A percentile compares a stretch with the other conserved stretches of the same genome.
phyloP scores from a whole-genome alignment of 164 flowering plant genomes.

The Stephania yunnanensis region DNA sequence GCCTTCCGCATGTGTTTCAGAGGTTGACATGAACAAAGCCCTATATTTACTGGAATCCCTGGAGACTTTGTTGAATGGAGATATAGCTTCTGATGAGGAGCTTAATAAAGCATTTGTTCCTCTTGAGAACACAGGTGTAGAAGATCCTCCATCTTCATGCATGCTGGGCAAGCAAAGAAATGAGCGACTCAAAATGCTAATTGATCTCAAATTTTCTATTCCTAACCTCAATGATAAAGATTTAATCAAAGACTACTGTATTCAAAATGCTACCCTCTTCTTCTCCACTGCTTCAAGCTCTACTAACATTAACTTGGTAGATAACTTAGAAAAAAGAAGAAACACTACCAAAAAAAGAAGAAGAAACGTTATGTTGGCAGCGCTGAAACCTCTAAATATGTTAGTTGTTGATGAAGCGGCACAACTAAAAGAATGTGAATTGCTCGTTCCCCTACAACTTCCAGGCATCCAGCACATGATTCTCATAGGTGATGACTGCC shows the following conservation, averaged over 20 bases:
- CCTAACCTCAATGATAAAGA: background rate
- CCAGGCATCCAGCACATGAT: constrained; percentile 37
- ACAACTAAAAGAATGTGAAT: constrained; percentile 63
- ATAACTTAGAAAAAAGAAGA: no score
- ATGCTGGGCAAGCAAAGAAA: background rate
- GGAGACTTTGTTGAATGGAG: background rate
- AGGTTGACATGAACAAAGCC: constrained; percentile 22
- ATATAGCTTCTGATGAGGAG: constrained; percentile 1
- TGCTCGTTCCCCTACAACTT: constrained; percentile 46
- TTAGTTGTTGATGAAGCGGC: constrained; percentile 60
- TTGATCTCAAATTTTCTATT: constrained; percentile 13
- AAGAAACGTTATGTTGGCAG: no score
- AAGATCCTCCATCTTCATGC: background rate
- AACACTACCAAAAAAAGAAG: no score
- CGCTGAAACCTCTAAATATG: constrained; percentile 21
- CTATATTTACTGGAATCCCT: constrained; percentile 18
- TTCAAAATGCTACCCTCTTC: constrained; percentile 29
- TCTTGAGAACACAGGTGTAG: background rate
- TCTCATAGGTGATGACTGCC: constrained; percentile 63
- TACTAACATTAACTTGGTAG: constrained; percentile 9
- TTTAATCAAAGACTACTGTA: constrained; percentile 21
- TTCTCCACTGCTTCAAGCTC: constrained; percentile 50
- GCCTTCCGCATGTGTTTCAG: constrained; percentile 30
- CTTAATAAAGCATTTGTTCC: background rate
- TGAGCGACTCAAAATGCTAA: constrained; percentile 19